Evolutionary conservation across 202 grass and related monocot species (phyloP).

Genomic region (Dendrocalamus latiflorus): DNA sequence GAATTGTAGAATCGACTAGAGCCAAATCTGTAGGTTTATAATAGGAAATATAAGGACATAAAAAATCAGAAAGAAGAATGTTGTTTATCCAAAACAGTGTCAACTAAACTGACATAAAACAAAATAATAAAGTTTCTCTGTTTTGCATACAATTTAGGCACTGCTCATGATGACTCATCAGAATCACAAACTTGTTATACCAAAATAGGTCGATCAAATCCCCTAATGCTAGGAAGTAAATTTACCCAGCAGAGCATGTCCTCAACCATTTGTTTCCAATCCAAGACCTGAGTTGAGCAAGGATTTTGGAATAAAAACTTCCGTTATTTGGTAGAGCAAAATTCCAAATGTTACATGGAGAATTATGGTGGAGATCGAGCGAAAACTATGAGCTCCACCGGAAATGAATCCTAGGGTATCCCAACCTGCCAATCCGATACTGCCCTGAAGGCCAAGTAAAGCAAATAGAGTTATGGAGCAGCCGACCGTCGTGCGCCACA

Average conservation of each 20-base stretch:
- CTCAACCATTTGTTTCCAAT: neutral
- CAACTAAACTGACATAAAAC: neutral
- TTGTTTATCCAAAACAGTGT: neutral
- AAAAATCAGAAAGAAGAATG: neutral
- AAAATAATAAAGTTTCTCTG: neutral
- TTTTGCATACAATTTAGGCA: neutral
- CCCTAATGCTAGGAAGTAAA: neutral
- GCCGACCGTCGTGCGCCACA: too few species aligned
- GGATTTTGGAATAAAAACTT: too few species aligned
- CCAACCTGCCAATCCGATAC: neutral
- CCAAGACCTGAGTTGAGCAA: neutral
- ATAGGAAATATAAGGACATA: neutral
- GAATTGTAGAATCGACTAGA: conserved; percentile 8
- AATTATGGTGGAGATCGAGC: too few species aligned
- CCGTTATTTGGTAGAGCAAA: neutral
- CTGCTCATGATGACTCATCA: too few species aligned
- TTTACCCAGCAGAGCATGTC: neutral
- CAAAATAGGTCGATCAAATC: neutral
- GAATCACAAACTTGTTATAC: neutral
- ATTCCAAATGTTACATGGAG: neutral
- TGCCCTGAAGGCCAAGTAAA: neutral
- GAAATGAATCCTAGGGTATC: neutral
- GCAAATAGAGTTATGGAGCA: too few species aligned
- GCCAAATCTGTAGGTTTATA: conserved; percentile 22
- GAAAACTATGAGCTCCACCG: too few species aligned